Evolutionary conservation across 495 filamentous ascomycete species (phyloP).

Genomic region (Xylaria curta): DNA sequence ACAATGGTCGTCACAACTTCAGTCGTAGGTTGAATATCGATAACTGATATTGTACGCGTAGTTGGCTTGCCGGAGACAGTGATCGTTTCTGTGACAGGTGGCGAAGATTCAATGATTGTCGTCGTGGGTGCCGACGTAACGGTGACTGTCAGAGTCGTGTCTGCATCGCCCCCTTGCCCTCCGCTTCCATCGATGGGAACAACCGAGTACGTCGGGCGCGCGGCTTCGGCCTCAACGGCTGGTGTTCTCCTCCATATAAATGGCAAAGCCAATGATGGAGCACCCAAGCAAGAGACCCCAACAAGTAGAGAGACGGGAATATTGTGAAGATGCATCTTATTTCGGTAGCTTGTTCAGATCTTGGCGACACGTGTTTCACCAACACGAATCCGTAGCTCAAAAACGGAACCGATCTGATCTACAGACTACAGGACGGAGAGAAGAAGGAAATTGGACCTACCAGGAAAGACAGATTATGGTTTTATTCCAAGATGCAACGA

Average conservation of each 20-base stretch:
- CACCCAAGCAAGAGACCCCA: slow-evolving; percentile 21
- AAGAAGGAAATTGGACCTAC: slow-evolving; percentile 24
- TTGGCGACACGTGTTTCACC: slow-evolving; percentile 30
- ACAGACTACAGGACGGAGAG: slow-evolving; percentile 26
- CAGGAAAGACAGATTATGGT: slow-evolving; percentile 17
- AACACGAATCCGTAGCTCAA: slow-evolving; percentile 21
- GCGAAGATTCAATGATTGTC: slow-evolving; percentile 38
- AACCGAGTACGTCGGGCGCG: slow-evolving; percentile 46
- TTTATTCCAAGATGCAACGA: slow-evolving; percentile 34
- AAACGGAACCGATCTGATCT: slow-evolving; percentile 35
- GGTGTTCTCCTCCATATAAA: slow-evolving; percentile 30
- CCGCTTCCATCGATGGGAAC: slow-evolving; percentile 44
- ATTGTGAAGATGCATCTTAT: slow-evolving; percentile 37
- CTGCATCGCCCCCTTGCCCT: slow-evolving; percentile 28
- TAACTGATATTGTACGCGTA: slow-evolving; percentile 38
- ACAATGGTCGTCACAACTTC: slow-evolving; percentile 38
- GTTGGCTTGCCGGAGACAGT: slow-evolving; percentile 33
- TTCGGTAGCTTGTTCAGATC: slow-evolving; percentile 2
- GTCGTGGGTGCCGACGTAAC: slow-evolving; percentile 35
- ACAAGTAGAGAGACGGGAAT: slow-evolving; percentile 31
- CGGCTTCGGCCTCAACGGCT: slow-evolving; percentile 21
- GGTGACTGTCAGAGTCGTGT: slow-evolving; percentile 31
- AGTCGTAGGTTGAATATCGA: slow-evolving; percentile 38
- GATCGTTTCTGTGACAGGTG: slow-evolving; percentile 41
- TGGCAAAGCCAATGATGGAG: slow-evolving; percentile 36